Conservation (phyloP, 2,329 filamentous ascomycete genomes). For the Colletotrichum sp. region DNA sequence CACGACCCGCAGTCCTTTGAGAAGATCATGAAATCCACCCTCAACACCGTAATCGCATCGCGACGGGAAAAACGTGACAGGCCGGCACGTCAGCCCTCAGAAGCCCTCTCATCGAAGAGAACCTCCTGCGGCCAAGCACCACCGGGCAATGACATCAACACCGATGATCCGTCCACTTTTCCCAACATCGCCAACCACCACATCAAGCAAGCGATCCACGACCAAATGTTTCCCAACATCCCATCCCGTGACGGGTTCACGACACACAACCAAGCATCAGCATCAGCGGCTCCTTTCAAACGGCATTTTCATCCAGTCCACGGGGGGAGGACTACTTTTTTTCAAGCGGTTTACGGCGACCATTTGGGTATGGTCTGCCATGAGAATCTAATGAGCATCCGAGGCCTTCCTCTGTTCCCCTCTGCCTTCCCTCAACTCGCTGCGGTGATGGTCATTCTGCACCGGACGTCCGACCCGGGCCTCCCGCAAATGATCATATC, state of each 20-base stretch:
- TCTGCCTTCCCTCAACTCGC: too few relatives aligned
- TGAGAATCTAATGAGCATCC: slow-evolving; percentile 4
- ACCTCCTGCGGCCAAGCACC: not conserved
- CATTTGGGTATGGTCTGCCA: not conserved
- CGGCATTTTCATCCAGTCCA: slow-evolving; percentile 3
- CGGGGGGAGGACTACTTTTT: not conserved
- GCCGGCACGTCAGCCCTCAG: slow-evolving; percentile 2
- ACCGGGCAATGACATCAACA: not conserved
- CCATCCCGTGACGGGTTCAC: slow-evolving; percentile 9
- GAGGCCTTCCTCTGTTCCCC: not conserved
- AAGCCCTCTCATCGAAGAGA: not conserved
- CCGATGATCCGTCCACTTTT: slow-evolving; percentile 2
- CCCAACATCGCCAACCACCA: not conserved
- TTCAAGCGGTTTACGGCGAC: not conserved
- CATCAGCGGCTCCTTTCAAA: not conserved
- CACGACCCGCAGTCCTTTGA: not conserved
- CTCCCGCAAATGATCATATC: not conserved
- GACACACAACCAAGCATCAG: not conserved
- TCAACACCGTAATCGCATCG: not conserved
- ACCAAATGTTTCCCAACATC: not conserved
- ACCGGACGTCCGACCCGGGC: not conserved
- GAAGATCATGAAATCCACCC: not conserved
- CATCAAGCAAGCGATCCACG: not conserved
- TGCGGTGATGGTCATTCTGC: not conserved
- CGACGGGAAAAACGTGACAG: not conserved